phyloP scores from a whole-genome alignment of 2,329 filamentous ascomycete genomes.

The Geosmithia putterillii region DNA sequence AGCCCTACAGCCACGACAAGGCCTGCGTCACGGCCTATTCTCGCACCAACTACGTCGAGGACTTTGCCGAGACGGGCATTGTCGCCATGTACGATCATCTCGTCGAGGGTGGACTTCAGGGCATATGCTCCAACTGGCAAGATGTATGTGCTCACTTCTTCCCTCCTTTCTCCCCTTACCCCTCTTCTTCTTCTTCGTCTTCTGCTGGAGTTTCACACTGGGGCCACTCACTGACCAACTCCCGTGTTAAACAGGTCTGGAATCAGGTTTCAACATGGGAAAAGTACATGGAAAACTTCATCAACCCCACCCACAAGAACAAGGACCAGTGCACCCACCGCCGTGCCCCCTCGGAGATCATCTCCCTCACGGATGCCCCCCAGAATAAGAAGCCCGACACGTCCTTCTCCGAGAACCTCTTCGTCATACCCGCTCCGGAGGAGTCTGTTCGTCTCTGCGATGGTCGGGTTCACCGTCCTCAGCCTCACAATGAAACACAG shows the following conservation, averaged over 20 bases:
- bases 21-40: slow-evolving; percentile 8
- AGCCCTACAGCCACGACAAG: slow-evolving; percentile 8
- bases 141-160: not conserved
- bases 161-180: not conserved
- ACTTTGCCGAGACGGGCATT: slow-evolving; percentile 12
- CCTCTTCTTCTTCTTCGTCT: not conserved
- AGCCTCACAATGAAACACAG: too few relatives aligned
- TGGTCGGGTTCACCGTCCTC: not conserved
- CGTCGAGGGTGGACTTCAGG: slow-evolving; percentile 11
- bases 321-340: not conserved
- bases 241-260: not conserved
- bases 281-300: not conserved
- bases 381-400: not conserved
- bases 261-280: not conserved
- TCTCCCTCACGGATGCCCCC: not conserved
- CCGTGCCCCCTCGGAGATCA: not conserved
- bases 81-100: slow-evolving; percentile 12
- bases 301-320: not conserved
- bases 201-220: too few relatives aligned
- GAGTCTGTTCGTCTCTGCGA: not conserved
- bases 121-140: slow-evolving; percentile 7
- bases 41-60: slow-evolving; percentile 9
- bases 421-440: not conserved
- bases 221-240: not conserved
- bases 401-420: not conserved